Evolutionary conservation across 78 protist genomes (phyloP), one percentile per base, ranked within the genome.

Genomic region (Creolimax fragrantissima): DNA sequence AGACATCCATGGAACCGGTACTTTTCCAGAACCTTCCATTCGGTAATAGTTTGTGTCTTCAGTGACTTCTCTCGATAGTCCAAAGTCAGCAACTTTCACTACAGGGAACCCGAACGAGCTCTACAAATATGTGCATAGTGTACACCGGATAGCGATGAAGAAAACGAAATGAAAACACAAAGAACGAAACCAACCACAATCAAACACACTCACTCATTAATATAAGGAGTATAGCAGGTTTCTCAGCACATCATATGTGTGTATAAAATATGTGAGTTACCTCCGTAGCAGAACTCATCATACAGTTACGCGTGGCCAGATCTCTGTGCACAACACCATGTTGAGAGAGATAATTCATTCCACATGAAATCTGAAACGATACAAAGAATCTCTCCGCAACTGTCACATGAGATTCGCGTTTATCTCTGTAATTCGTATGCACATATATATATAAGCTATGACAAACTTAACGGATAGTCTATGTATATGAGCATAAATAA

Each of bases 221-320:
- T n/a, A n/a, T n/a, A n/a, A n/a, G n/a, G n/a, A n/a, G n/a, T n/a
- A n/a, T n/a, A n/a, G n/a, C n/a, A n/a, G n/a, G n/a, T n/a, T n/a
- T n/a, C n/a, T n/a, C n/a, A n/a, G n/a, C n/a, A n/a, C n/a, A n/a
- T n/a, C n/a, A n/a, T n/a, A n/a, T n/a, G n/a, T n/a, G n/a, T n/a
- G n/a, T n/a, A n/a, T n/a, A n/a, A n/a, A n/a, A n/a, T n/a, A n/a
- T n/a, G n/a, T n/a, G n/a, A n/a, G n/a, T n/a, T 24, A 58, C 74
- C 74, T 58, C 24, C 74, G 7, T 11, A 24, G 86, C 42, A 41
- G 17, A 39, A 41, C 44, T 4, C n/a, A 5, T n/a, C 86, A 83
- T 83, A 41, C 86, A 47, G 91, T 89, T 89, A 43, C 83, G 74
- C n/a, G 91, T 67, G 44, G 91, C 91, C 83, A 43, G 83, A 35